phyloP scores from a whole-genome alignment of 1,284 basidiomycete genomes.

The Rhizopogon parksii region DNA sequence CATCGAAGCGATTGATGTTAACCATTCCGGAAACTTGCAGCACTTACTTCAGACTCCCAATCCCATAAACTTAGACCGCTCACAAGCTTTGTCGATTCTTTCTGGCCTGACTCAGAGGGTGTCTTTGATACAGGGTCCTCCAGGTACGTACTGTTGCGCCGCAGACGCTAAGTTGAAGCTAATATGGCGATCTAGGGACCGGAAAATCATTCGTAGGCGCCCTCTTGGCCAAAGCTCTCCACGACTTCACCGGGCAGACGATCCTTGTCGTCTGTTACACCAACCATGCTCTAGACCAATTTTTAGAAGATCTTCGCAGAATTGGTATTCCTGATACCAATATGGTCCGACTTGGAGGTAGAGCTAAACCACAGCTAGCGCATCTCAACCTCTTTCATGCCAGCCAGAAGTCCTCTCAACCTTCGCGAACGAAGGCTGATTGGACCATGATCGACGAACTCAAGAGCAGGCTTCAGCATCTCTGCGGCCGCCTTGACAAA shows the following conservation, averaged over 20 bases:
- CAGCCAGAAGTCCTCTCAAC: conserved; percentile 12
- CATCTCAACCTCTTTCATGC: conserved; percentile 31
- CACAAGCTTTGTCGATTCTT: conserved; percentile 42
- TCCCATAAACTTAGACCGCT: conserved; percentile 38
- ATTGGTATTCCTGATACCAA: conserved; percentile 40
- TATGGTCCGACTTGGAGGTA: conserved; percentile 49
- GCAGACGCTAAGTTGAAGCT: neutral
- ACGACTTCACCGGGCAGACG: conserved; percentile 34
- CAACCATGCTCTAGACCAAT: conserved; percentile 56
- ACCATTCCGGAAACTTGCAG: conserved; percentile 35
- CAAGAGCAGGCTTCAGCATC: conserved; percentile 18
- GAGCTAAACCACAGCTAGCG: conserved; percentile 38
- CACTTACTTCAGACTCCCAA: conserved; percentile 27
- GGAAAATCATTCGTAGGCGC: conserved; percentile 60
- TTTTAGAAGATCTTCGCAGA: conserved; percentile 46
- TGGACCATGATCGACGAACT: conserved; percentile 33
- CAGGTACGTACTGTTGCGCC: conserved; percentile 34
- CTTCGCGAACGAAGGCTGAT: conserved; percentile 21
- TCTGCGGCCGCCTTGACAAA: conserved; percentile 17
- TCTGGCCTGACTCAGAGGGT: conserved; percentile 43
- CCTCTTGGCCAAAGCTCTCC: conserved; percentile 44
- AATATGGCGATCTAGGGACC: conserved; percentile 34
- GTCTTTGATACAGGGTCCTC: conserved; percentile 53
- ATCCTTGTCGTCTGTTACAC: conserved; percentile 57
- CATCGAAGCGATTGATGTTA: conserved; percentile 23